These are phyloP conservation scores for Cytospora chrysosperma DNA, from an alignment of 2,329 filamentous ascomycete genomes.

Conservation along the genomic window DNA sequence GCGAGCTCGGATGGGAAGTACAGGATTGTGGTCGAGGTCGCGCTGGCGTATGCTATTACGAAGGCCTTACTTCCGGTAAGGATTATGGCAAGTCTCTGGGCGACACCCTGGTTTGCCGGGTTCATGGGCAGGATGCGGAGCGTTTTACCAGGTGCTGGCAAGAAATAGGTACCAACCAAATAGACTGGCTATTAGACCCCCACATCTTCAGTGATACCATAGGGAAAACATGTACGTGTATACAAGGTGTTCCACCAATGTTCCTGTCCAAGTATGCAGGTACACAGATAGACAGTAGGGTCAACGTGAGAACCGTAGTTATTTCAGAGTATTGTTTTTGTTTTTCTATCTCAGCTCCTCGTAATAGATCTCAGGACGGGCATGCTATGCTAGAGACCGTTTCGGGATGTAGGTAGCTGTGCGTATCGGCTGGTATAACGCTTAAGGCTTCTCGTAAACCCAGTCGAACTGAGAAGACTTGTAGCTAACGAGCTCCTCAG, in stretches of 20 bases:
- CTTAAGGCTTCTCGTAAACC: constrained; percentile 89
- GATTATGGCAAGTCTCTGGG: constrained; percentile 78
- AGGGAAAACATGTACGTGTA: background rate
- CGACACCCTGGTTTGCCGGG: constrained; percentile 87
- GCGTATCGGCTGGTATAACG: background rate
- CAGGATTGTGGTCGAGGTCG: constrained; percentile 66
- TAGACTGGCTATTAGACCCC: background rate
- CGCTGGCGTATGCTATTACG: constrained; percentile 85
- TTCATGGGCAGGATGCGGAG: constrained; percentile 48
- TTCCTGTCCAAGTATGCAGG: background rate
- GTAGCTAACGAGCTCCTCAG: constrained; percentile 80
- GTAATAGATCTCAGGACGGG: background rate
- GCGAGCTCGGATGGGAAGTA: constrained; percentile 46
- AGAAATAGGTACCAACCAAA: constrained; percentile 6
- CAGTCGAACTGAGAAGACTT: constrained; percentile 84
- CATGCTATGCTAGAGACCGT: background rate
- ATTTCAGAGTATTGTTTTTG: constrained; percentile 22
- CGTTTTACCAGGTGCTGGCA: constrained; percentile 8
- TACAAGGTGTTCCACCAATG: background rate
- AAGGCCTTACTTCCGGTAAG: constrained; percentile 80
- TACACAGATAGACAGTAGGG: background rate
- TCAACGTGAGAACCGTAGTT: background rate
- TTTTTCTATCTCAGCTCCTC: constrained; percentile 25
- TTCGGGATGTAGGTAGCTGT: constrained; percentile 6
- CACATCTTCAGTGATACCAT: background rate